Evolutionary conservation across 768 basidiomycete genomes (phyloP).

Genomic region (Termitomyces sp.): DNA sequence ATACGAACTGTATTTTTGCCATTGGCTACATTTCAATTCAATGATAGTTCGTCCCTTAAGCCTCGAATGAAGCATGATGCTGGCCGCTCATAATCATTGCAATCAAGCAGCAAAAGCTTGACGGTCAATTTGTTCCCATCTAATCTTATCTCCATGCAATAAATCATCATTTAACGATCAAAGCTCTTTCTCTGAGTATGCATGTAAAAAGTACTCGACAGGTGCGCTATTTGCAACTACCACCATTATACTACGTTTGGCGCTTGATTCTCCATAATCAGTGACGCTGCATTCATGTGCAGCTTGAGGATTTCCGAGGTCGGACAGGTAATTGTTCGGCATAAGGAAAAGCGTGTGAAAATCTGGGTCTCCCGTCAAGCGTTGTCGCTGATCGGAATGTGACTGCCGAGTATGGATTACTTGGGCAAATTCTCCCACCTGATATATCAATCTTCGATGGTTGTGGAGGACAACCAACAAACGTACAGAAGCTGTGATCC

Average conservation of each 20-base stretch:
- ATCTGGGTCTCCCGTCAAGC: no score
- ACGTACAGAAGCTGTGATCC: neutral
- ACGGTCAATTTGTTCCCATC: neutral
- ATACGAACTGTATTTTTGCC: neutral
- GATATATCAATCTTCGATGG: constrained; percentile 1
- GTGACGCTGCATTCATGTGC: neutral
- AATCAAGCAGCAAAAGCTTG: neutral
- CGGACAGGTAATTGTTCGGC: neutral
- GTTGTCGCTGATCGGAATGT: no score
- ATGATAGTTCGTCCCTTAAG: neutral
- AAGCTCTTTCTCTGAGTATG: neutral
- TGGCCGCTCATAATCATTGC: neutral
- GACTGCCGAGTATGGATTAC: neutral
- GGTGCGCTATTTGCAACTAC: neutral
- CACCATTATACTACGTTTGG: neutral
- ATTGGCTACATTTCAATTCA: neutral
- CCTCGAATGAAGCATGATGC: neutral
- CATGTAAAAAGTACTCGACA: neutral
- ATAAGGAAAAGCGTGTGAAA: neutral
- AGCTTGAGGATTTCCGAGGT: neutral
- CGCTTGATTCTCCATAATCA: neutral
- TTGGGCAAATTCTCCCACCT: neutral
- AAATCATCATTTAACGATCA: neutral
- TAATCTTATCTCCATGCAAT: constrained; percentile 8
- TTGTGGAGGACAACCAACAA: constrained; percentile 8